These are phyloP conservation scores for Ustilago shanxiensis DNA, from an alignment of 1,284 basidiomycete genomes.

Conservation along the genomic window DNA sequence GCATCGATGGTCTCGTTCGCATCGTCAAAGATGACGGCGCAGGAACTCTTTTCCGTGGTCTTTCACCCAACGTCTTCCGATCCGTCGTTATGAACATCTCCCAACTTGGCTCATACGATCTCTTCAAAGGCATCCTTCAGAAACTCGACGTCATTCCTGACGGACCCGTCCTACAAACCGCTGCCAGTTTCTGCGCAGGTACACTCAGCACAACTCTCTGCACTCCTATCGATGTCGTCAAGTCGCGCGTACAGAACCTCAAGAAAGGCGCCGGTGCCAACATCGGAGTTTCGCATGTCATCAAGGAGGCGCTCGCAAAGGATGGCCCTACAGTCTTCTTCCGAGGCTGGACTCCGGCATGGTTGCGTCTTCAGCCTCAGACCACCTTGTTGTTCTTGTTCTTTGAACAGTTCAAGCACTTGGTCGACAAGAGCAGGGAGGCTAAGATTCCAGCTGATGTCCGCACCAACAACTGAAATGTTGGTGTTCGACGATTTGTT, in stretches of 20 bases:
- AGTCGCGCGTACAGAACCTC: slow-evolving; percentile 68
- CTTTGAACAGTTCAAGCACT: slow-evolving; percentile 62
- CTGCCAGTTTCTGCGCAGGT: slow-evolving; percentile 69
- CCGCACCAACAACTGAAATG: slow-evolving; percentile 21
- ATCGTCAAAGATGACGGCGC: slow-evolving; percentile 73
- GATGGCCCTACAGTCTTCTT: slow-evolving; percentile 73
- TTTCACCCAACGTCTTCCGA: slow-evolving; percentile 73
- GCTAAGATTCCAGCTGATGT: slow-evolving; percentile 13
- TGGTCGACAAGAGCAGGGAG: slow-evolving; percentile 56
- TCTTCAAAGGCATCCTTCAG: slow-evolving; percentile 73
- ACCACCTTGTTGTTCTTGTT: slow-evolving; percentile 67
- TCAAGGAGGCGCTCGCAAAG: slow-evolving; percentile 60
- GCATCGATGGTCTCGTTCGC: slow-evolving; percentile 72
- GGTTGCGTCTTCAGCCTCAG: slow-evolving; percentile 70
- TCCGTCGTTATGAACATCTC: slow-evolving; percentile 74
- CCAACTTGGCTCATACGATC: slow-evolving; percentile 72
- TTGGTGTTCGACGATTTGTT: neutral
- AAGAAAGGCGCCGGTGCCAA: slow-evolving; percentile 52
- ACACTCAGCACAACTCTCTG: slow-evolving; percentile 73
- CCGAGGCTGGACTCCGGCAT: slow-evolving; percentile 74
- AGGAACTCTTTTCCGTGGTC: slow-evolving; percentile 71
- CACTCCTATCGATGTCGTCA: slow-evolving; percentile 62
- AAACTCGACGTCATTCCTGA: slow-evolving; percentile 66
- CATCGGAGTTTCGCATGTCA: slow-evolving; percentile 38
- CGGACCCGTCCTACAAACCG: slow-evolving; percentile 70